Percentiles rank a stretch among this genome's conserved stretches.
Evolutionary conservation across 2,329 filamentous ascomycete species (phyloP).

Genomic region (Boeremia exigua): DNA sequence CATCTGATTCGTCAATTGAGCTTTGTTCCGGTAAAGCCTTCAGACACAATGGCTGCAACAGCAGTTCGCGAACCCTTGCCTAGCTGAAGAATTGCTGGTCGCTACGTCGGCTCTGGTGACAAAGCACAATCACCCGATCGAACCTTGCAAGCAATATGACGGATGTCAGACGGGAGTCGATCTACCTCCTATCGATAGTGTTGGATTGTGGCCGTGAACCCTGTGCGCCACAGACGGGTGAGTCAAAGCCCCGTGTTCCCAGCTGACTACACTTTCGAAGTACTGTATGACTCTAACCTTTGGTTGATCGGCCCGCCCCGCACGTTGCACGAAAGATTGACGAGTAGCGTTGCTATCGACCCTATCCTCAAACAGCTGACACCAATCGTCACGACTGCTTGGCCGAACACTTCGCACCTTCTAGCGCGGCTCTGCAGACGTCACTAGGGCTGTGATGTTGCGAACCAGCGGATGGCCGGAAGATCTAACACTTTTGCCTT

Average conservation of each 20-base stretch:
- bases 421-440: conserved; percentile 40
- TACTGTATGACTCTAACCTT: conserved; percentile 33
- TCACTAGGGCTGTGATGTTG: conserved; percentile 26
- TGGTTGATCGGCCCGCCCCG: conserved; percentile 29
- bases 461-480: conserved; percentile 27
- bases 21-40: conserved; percentile 1
- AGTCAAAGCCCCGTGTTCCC: background rate
- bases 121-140: background rate
- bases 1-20: conserved; percentile 30
- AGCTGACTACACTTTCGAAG: background rate
- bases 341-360: conserved; percentile 11
- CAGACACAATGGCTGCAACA: conserved; percentile 19
- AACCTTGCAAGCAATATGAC: background rate
- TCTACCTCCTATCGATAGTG: background rate
- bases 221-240: background rate
- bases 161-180: too few species aligned
- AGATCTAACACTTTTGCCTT: conserved; percentile 13
- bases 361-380: conserved; percentile 18
- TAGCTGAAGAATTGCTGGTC: conserved; percentile 21
- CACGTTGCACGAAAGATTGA: conserved; percentile 18
- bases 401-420: conserved; percentile 20
- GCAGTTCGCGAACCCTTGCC: conserved; percentile 33
- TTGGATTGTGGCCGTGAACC: background rate
- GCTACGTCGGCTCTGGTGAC: background rate
- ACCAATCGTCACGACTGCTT: conserved; percentile 22